Conservation (phyloP, 768 basidiomycete genomes). For the Leccinum rimulosum region DNA sequence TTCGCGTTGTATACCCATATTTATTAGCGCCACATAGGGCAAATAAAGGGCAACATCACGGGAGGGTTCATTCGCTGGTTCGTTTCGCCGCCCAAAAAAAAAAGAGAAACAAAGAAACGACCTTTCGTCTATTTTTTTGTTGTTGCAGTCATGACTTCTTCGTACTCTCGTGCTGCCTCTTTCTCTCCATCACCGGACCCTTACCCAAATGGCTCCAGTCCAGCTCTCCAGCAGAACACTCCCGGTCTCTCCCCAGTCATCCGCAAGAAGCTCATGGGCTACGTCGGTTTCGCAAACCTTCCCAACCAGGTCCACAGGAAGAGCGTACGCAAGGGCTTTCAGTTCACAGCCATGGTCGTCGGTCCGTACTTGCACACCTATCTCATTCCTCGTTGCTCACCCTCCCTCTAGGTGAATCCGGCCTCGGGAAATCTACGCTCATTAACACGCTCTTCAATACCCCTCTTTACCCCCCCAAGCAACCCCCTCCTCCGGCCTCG, state of each 20-base stretch:
- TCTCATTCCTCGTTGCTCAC: conserved; percentile 4
- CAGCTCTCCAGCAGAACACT: conserved; percentile 47
- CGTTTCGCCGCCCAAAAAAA: conserved; percentile 47
- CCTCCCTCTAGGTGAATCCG: conserved; percentile 79
- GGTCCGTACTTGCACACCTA: conserved; percentile 54
- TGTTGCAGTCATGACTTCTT: conserved; percentile 63
- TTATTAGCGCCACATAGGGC: conserved; percentile 31
- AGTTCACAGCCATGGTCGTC: conserved; percentile 99
- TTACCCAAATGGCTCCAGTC: conserved; percentile 58
- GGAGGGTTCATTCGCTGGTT: conserved; percentile 24
- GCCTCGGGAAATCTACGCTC: conserved; percentile 97
- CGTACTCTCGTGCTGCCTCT: conserved; percentile 64
- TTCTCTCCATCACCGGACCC: conserved; percentile 53
- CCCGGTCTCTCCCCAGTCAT: conserved; percentile 40
- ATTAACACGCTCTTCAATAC: conserved; percentile 99
- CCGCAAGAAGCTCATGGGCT: conserved; percentile 93
- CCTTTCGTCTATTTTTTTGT: conserved; percentile 20
- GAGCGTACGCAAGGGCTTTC: conserved; percentile 97
- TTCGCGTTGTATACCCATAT: conserved; percentile 41
- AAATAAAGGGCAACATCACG: conserved; percentile 35
- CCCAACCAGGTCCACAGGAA: conserved; percentile 99
- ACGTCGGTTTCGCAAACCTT: conserved; percentile 95
- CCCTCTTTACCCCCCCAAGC: conserved; percentile 87
- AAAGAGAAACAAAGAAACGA: conserved; percentile 42
- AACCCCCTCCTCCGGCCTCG: conserved; percentile 76